phyloP scores from a whole-genome alignment of 2,329 filamentous ascomycete genomes.

The Aspergillus japonicus region DNA sequence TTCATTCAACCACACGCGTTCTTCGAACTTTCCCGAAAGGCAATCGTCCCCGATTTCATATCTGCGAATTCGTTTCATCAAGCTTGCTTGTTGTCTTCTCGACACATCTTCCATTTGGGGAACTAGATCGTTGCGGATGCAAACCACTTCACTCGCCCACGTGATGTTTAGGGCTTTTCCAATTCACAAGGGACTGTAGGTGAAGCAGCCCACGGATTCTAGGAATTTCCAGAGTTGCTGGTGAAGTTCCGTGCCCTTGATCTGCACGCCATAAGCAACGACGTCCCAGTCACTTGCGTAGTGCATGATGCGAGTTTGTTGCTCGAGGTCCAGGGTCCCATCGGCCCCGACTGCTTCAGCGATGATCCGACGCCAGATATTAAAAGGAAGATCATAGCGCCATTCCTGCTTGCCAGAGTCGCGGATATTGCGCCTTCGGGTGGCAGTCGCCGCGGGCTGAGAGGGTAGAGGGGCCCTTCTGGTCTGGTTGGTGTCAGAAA shows the following conservation, averaged over 20 bases:
- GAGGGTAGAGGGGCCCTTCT: slow-evolving; percentile 6
- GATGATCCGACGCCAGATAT: slow-evolving; percentile 33
- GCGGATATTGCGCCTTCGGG: background rate
- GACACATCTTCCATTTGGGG: background rate
- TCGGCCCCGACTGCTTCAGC: slow-evolving; percentile 26
- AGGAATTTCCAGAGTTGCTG: slow-evolving; percentile 40
- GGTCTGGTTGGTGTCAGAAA: background rate
- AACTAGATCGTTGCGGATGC: background rate
- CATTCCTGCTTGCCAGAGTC: slow-evolving; percentile 16
- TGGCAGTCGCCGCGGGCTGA: background rate
- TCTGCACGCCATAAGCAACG: slow-evolving; percentile 28
- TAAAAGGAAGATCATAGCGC: slow-evolving; percentile 29
- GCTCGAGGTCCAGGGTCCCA: slow-evolving; percentile 26
- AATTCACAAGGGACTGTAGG: slow-evolving; percentile 24
- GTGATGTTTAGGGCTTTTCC: background rate
- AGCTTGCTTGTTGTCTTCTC: background rate
- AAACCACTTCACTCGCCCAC: background rate
- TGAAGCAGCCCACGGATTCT: slow-evolving; percentile 34
- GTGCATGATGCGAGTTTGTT: slow-evolving; percentile 30
- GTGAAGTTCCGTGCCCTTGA: slow-evolving; percentile 28
- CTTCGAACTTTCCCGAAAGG: background rate
- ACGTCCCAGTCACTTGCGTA: slow-evolving; percentile 35
- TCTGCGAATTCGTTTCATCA: background rate
- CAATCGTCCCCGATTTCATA: background rate
- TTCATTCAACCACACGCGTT: background rate